Conservation (phyloP, 169 alveolate genomes). For the Plasmodium malariae region DNA sequence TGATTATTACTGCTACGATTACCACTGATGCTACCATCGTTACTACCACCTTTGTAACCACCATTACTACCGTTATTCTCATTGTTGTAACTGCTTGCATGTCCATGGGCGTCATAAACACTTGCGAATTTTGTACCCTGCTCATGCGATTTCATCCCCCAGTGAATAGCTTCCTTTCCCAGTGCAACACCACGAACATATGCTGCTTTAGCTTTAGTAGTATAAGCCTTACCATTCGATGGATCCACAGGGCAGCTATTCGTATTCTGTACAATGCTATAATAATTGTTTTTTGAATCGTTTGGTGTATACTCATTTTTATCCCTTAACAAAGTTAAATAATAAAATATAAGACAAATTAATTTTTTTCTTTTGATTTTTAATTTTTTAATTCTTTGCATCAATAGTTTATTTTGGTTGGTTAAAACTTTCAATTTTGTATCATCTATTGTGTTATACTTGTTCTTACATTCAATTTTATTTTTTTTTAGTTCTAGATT, state of each 20-base stretch:
- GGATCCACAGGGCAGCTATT: no score
- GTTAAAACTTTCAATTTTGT: conserved; percentile 19
- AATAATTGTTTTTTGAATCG: no score
- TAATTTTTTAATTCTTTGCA: conserved; percentile 27
- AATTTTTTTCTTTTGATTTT: conserved; percentile 34
- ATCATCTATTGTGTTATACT: neutral
- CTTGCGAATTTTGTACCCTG: neutral
- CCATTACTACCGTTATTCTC: neutral
- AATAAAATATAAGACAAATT: conserved; percentile 40
- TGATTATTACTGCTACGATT: no score
- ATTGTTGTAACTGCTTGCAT: neutral
- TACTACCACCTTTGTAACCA: no score
- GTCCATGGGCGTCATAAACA: neutral
- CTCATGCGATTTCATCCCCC: neutral
- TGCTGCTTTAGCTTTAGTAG: no score
- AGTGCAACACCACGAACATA: no score
- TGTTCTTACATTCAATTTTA: conserved; percentile 42
- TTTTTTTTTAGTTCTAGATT: conserved; percentile 53
- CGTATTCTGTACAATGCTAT: no score
- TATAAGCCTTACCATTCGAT: no score
- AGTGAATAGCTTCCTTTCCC: neutral
- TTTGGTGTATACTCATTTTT: neutral
- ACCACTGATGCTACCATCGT: no score
- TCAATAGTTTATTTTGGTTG: conserved; percentile 29
- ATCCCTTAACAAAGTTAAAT: conserved; percentile 25